Evolutionary conservation across 768 basidiomycete species (phyloP).

Genomic region (Amanita rimosa): DNA sequence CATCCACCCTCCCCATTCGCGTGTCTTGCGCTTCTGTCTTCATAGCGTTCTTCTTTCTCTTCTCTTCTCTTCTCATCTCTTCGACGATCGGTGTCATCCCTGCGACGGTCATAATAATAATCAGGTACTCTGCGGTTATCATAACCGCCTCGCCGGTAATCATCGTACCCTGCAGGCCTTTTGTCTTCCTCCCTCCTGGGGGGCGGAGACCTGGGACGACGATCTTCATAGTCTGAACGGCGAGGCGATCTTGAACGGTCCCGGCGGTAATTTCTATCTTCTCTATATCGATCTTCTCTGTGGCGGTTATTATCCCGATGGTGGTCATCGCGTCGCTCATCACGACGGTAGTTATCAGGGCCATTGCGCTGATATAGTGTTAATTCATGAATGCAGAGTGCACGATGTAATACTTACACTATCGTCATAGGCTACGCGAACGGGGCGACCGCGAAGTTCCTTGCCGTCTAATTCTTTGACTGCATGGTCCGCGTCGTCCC

Average conservation of each 20-base stretch:
- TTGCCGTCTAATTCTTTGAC: slow-evolving; percentile 77
- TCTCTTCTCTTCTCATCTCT: slow-evolving; percentile 75
- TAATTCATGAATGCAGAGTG: slow-evolving; percentile 6
- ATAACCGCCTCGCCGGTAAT: slow-evolving; percentile 75
- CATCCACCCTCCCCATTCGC: slow-evolving; percentile 72
- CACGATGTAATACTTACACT: slow-evolving; percentile 28
- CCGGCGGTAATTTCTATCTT: slow-evolving; percentile 51
- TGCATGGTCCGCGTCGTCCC: slow-evolving; percentile 91
- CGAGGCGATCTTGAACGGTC: slow-evolving; percentile 83
- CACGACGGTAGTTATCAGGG: slow-evolving; percentile 66
- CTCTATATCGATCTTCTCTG: slow-evolving; percentile 45
- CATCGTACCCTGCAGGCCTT: slow-evolving; percentile 90
- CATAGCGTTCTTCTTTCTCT: slow-evolving; percentile 73
- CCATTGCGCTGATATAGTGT: slow-evolving; percentile 39
- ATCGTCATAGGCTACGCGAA: slow-evolving; percentile 60
- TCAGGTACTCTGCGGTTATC: slow-evolving; percentile 79
- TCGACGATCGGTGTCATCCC: slow-evolving; percentile 61
- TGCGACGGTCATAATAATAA: slow-evolving; percentile 80
- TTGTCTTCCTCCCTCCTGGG: slow-evolving; percentile 74
- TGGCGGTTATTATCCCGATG: slow-evolving; percentile 38
- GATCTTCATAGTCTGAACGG: slow-evolving; percentile 60
- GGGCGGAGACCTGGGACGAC: slow-evolving; percentile 75
- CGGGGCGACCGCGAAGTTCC: slow-evolving; percentile 76
- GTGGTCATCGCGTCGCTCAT: slow-evolving; percentile 57
- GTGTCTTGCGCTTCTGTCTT: slow-evolving; percentile 64